A percentile compares a stretch with the other conserved stretches of the same genome.
Evolutionary conservation across 2,329 filamentous ascomycete species (phyloP).

Genomic region (Xylariomycetidae sp.): DNA sequence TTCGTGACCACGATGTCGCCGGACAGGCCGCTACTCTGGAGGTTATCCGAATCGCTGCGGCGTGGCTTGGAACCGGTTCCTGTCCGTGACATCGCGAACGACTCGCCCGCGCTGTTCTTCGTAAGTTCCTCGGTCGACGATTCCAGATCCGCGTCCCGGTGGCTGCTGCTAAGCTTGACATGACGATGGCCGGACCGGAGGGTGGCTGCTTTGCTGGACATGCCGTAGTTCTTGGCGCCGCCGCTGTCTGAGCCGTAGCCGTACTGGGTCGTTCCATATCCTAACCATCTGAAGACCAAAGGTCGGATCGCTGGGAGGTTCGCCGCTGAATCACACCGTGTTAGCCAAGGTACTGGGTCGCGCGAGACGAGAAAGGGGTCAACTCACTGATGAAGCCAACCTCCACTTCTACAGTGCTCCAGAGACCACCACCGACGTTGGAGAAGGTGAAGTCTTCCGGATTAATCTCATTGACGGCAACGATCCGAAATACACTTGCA

Average conservation of each 20-base stretch:
- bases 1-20: constrained; percentile 24
- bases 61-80: constrained; percentile 6
- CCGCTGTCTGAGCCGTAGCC: constrained; percentile 10
- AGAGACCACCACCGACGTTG: constrained; percentile 21
- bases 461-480: constrained; percentile 20
- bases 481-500: constrained; percentile 24
- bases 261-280: constrained; percentile 9
- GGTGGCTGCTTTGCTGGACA: constrained; percentile 16
- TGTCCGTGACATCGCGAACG: constrained; percentile 9
- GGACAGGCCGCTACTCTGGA: constrained; percentile 9
- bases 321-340: no score
- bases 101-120: constrained; percentile 7
- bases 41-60: constrained; percentile 4
- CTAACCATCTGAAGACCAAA: constrained; percentile 19
- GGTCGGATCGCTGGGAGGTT: constrained; percentile 22
- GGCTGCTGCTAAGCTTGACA: constrained; percentile 16
- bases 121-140: constrained; percentile 22
- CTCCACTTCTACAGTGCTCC: constrained; percentile 24
- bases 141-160: constrained; percentile 13
- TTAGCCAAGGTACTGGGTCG: no score
- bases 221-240: constrained; percentile 14
- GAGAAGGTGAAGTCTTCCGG: constrained; percentile 20
- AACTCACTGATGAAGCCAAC: constrained; percentile 25
- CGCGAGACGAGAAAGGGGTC: no score
- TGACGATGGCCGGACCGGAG: constrained; percentile 14